Conservation (phyloP, 306 rosid species). For the Luffa aegyptiaca region DNA sequence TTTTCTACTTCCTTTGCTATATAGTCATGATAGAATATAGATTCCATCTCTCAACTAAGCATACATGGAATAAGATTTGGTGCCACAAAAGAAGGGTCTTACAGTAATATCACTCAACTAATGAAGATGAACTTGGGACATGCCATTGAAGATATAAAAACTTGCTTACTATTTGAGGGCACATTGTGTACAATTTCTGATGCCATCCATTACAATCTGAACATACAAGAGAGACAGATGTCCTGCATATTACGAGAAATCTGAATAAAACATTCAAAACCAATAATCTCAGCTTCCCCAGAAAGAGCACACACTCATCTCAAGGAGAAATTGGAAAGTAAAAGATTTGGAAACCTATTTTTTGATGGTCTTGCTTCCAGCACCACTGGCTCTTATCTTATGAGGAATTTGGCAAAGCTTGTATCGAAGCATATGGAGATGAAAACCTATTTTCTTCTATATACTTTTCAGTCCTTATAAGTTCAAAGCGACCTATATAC, state of each 20-base stretch:
- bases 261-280: slow-evolving; percentile 2
- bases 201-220: slow-evolving; percentile 95
- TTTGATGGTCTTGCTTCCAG: too few species aligned
- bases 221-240: slow-evolving; percentile 3
- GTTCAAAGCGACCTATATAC: too few species aligned
- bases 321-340: too few species aligned
- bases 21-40: background rate
- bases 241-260: background rate
- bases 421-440: too few species aligned
- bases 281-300: background rate
- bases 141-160: background rate
- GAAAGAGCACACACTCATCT: too few species aligned
- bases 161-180: slow-evolving; percentile 42
- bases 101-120: background rate
- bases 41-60: background rate
- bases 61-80: background rate
- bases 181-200: slow-evolving; percentile 97
- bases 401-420: too few species aligned
- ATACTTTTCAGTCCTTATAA: too few species aligned
- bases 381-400: too few species aligned
- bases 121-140: background rate
- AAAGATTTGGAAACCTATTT: too few species aligned
- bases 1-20: background rate
- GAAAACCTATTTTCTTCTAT: too few species aligned
- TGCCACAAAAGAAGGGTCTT: background rate